Evolutionary conservation across 371 early-diverging fungal genomes (phyloP), one percentile per base, ranked within the genome.

Genomic region (Mucor lusitanicus): DNA sequence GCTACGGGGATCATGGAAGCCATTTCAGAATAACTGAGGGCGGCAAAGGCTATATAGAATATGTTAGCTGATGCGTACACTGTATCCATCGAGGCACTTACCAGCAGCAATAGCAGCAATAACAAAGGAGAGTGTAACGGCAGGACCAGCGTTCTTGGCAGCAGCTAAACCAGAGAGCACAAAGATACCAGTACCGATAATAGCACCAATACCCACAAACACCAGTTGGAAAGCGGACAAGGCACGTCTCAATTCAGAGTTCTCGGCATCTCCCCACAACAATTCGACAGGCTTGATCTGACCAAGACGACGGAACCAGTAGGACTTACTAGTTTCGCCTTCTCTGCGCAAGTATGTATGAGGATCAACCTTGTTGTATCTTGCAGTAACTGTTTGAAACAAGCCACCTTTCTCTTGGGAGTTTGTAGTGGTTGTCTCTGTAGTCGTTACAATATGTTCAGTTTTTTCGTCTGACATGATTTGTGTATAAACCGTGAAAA

Each of bases 1-100:
- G 94, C 85, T 13, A 93, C 88, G 3, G 95, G 95, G 42, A 94
- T 89, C 90, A 90, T 90, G 17, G 91, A 87, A 1, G 94, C 89
- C 80, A 94, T 79, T 77, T 94, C 95, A 28, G 92, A 87, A 69
- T 94, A 94, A 57, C 90, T 91, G 6, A 94, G 76, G 0, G 92
- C 93, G 6, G 93, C 90, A 64, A 92, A 85, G 5, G 80, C 88
- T 82, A 50, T 30, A 37, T 15, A 42, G 23, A 28, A 44, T 35
- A 27, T 4, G 40, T 13, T 23, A 30, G 35, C 35, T 27, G 28
- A 12, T 17, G 27, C 9, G 32, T 62, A 8, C 5, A 19, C 9
- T 35, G 35, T 12, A 35, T 30, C 9, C 32, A 21, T 42, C 3
- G 25, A 13, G 2, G 27, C 25, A 28, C 59, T 56, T 76, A 82